Percentiles rank a stretch among this genome's conserved stretches.
These are phyloP conservation scores for Botrytis pseudocinerea DNA, from an alignment of 2,329 filamentous ascomycete genomes.

Conservation along the genomic window DNA sequence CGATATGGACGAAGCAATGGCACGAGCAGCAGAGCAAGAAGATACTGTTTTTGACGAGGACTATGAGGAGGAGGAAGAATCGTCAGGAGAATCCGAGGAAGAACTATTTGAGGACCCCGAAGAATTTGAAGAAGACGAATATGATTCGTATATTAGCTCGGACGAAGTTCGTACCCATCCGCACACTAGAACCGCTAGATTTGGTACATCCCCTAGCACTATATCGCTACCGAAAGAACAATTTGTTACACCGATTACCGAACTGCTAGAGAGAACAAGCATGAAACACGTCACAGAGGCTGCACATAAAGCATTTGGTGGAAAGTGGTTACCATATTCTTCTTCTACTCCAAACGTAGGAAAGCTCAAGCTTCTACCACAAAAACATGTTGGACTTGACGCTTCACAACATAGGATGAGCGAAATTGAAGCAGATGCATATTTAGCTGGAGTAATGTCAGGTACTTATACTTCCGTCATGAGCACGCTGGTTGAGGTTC, in stretches of 20 bases:
- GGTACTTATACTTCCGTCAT: slow-evolving; percentile 68
- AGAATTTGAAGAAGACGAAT: slow-evolving; percentile 32
- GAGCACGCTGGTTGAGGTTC: slow-evolving; percentile 69
- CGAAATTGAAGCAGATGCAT: slow-evolving; percentile 74
- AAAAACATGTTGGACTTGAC: slow-evolving; percentile 64
- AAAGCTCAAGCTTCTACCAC: slow-evolving; percentile 54
- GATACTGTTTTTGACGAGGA: slow-evolving; percentile 32
- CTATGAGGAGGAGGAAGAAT: slow-evolving; percentile 28
- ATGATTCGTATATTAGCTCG: slow-evolving; percentile 36
- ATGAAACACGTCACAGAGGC: slow-evolving; percentile 73
- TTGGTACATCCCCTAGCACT: slow-evolving; percentile 70
- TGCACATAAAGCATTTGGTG: slow-evolving; percentile 75
- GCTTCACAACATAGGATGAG: slow-evolving; percentile 67
- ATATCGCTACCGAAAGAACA: slow-evolving; percentile 70
- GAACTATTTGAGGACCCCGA: slow-evolving; percentile 35
- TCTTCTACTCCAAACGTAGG: slow-evolving; percentile 63
- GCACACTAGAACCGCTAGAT: slow-evolving; percentile 72
- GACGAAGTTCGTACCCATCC: slow-evolving; percentile 65
- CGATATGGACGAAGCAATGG: slow-evolving; percentile 39
- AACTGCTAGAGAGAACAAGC: slow-evolving; percentile 66
- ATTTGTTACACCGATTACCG: slow-evolving; percentile 68
- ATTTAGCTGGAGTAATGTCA: slow-evolving; percentile 68
- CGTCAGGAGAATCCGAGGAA: slow-evolving; percentile 31
- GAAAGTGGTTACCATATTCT: slow-evolving; percentile 72
- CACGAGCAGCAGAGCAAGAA: slow-evolving; percentile 35